Conservation (phyloP, 2,329 filamentous ascomycete genomes). For the Diaporthe citri region DNA sequence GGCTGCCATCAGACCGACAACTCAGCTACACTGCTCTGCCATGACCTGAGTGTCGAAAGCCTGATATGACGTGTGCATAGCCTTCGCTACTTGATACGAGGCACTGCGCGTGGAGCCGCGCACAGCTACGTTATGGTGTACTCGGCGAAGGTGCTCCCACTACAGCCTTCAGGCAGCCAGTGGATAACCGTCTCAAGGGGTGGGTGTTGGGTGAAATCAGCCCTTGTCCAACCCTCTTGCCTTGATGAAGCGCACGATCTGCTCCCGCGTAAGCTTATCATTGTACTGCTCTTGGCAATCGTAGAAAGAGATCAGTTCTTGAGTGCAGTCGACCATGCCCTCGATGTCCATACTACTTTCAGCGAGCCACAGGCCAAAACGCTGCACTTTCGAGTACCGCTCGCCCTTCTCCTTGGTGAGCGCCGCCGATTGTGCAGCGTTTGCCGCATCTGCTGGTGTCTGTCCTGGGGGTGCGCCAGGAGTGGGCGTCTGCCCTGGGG, state of each 20-base stretch:
- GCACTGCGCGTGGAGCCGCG: background rate
- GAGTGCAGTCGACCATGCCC: constrained; percentile 87
- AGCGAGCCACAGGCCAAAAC: constrained; percentile 81
- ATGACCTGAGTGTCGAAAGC: background rate
- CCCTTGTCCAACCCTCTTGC: constrained; percentile 66
- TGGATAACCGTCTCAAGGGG: background rate
- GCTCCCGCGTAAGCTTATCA: constrained; percentile 69
- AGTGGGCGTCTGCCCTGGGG: constrained; percentile 39
- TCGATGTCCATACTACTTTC: constrained; percentile 89
- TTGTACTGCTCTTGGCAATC: constrained; percentile 75
- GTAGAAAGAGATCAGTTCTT: constrained; percentile 92
- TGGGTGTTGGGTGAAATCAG: constrained; percentile 5
- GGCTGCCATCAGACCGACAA: background rate
- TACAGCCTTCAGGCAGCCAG: background rate
- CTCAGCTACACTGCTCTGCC: background rate
- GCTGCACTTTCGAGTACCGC: constrained; percentile 74
- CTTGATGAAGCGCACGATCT: constrained; percentile 71
- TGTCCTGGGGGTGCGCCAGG: constrained; percentile 41
- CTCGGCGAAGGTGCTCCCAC: background rate
- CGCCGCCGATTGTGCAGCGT: constrained; percentile 34
- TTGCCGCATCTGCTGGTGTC: constrained; percentile 27
- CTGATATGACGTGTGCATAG: background rate
- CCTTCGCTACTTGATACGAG: background rate
- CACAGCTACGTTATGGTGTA: background rate
- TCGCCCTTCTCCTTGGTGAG: constrained; percentile 61